These are phyloP conservation scores for Juncus effusus DNA, from an alignment of 176 grass and related monocot species.

Conservation along the genomic window DNA sequence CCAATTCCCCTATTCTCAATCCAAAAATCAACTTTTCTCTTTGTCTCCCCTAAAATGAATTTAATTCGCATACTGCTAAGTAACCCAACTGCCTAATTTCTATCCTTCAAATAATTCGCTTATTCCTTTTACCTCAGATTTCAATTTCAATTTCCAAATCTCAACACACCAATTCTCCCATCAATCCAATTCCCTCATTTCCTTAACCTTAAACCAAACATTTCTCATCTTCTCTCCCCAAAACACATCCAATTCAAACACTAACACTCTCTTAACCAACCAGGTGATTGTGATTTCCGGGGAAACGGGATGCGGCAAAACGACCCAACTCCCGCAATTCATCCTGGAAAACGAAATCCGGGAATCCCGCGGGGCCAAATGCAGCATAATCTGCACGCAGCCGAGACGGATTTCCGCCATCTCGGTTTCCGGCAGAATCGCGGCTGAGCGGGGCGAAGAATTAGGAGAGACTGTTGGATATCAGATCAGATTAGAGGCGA, in stretches of 20 bases:
- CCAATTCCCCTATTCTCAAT: too few species aligned
- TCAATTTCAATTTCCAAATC: too few species aligned
- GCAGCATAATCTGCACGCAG: conserved; percentile 95
- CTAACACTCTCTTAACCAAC: too few species aligned
- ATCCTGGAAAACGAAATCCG: conserved; percentile 91
- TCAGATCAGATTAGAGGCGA: conserved; percentile 88
- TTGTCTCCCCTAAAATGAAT: too few species aligned
- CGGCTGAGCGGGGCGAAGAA: conserved; percentile 83
- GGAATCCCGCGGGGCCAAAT: conserved; percentile 62
- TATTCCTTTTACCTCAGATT: too few species aligned
- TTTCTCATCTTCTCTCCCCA: too few species aligned
- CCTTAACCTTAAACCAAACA: too few species aligned
- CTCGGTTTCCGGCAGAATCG: conserved; percentile 82
- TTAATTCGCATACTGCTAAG: too few species aligned
- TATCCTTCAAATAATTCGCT: too few species aligned
- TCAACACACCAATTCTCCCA: too few species aligned
- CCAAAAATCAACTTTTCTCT: background rate
- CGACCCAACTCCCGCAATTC: conserved; percentile 93
- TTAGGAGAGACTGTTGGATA: conserved; percentile 89
- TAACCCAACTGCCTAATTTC: too few species aligned
- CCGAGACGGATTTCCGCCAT: conserved; percentile 94
- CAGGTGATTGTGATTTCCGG: conserved; percentile 96
- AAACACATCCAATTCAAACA: background rate
- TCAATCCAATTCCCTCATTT: too few species aligned
- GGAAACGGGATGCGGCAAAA: conserved; percentile 95